Percentiles rank a stretch among this genome's conserved stretches.
phyloP scores from a whole-genome alignment of 306 rosid genomes.

The cucumber (Cucumis sativus) region DNA sequence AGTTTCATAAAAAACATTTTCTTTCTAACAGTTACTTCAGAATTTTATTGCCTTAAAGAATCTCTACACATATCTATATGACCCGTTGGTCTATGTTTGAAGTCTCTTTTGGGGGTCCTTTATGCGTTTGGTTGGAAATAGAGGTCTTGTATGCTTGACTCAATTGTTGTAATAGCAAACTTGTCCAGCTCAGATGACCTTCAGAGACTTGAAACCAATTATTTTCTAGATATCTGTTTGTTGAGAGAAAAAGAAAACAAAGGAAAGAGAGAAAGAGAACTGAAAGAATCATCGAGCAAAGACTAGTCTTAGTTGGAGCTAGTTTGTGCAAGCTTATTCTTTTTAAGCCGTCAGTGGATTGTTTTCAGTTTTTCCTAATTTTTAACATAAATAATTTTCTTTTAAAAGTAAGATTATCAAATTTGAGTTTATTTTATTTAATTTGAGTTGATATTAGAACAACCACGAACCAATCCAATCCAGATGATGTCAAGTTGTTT shows the following conservation, averaged over 20 bases:
- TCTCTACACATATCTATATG: not conserved
- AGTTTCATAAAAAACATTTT: not conserved
- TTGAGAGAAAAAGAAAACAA: not conserved
- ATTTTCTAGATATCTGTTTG: not conserved
- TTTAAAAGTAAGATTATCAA: not conserved
- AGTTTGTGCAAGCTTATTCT: not conserved
- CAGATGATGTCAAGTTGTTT: not conserved
- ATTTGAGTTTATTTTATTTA: not conserved
- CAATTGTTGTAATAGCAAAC: not conserved
- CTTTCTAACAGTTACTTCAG: not conserved
- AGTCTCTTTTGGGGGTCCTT: not conserved
- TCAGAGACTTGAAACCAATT: not conserved
- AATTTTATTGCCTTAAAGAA: too few relatives aligned
- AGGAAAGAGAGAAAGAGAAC: not conserved
- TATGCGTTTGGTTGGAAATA: not conserved
- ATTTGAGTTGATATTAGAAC: not conserved
- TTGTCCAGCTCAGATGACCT: not conserved
- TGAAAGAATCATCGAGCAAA: not conserved
- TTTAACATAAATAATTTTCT: not conserved
- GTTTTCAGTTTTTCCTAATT: not conserved
- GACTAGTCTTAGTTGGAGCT: not conserved
- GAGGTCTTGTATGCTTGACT: not conserved
- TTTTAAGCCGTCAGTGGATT: not conserved
- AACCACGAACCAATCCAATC: not conserved
- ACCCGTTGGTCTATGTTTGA: not conserved